A percentile compares a stretch with the other conserved stretches of the same genome.
These are phyloP conservation scores for Monilinia polystroma DNA, from an alignment of 2,329 filamentous ascomycete species.

Conservation along the genomic window DNA sequence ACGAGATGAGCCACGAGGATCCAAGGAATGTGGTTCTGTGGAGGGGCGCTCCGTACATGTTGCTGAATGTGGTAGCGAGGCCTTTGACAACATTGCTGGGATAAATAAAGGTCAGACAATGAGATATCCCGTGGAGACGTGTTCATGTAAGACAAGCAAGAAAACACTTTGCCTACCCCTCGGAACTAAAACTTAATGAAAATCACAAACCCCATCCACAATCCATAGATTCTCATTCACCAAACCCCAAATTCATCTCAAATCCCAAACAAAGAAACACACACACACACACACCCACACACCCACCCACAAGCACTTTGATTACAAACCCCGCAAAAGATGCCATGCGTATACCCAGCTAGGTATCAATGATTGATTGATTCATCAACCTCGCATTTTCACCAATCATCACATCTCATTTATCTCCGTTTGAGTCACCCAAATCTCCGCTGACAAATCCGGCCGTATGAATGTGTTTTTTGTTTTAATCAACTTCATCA, in stretches of 20 bases:
- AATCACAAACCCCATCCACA: neutral
- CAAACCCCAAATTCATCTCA: neutral
- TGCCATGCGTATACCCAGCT: no score
- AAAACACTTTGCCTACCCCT: neutral
- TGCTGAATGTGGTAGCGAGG: neutral
- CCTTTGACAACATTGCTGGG: neutral
- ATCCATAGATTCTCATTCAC: neutral
- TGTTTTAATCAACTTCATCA: neutral
- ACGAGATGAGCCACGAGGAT: constrained; percentile 8
- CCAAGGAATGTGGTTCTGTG: neutral
- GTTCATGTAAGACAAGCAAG: constrained; percentile 10
- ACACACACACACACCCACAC: neutral
- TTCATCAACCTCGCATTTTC: neutral
- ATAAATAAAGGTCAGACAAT: neutral
- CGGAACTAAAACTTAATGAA: neutral
- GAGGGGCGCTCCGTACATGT: neutral
- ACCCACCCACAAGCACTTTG: neutral
- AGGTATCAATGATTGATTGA: neutral
- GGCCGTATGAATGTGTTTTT: neutral
- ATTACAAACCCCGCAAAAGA: neutral
- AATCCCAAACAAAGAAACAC: constrained; percentile 4
- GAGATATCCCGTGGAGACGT: neutral
- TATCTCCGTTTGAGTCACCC: constrained; percentile 11
- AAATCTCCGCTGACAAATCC: constrained; percentile 8
- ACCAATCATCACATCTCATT: constrained; percentile 6